Conservation (phyloP, 306 rosid species). For the Purshia tridentata region DNA sequence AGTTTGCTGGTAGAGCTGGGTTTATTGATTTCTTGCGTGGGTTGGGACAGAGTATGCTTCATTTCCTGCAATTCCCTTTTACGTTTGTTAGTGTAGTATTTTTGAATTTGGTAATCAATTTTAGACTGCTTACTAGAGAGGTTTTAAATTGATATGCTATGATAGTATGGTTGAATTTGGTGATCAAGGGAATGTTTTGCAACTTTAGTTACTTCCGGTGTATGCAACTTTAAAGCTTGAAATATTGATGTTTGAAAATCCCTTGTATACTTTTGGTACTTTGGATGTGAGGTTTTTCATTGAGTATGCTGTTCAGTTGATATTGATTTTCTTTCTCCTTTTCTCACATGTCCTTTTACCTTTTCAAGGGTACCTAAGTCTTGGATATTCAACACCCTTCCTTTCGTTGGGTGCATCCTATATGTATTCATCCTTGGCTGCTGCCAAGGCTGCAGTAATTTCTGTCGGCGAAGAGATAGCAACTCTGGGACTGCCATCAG, state of each 20-base stretch:
- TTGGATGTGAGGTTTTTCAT: neutral
- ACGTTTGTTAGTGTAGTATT: neutral
- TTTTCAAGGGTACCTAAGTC: conserved; percentile 71
- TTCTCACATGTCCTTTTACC: neutral
- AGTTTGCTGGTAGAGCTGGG: conserved; percentile 94
- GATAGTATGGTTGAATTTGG: neutral
- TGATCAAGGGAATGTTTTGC: neutral
- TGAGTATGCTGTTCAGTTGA: neutral
- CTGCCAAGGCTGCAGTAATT: conserved; percentile 95
- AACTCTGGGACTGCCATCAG: conserved; percentile 71
- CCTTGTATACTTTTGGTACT: neutral
- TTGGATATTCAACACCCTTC: conserved; percentile 96
- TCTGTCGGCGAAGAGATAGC: conserved; percentile 95
- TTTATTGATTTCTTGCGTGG: conserved; percentile 78
- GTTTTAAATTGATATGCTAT: too few relatives aligned
- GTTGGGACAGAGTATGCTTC: conserved; percentile 73
- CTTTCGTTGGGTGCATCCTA: conserved; percentile 89
- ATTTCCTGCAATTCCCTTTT: neutral
- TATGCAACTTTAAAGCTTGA: neutral
- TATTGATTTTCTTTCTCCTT: conserved; percentile 9
- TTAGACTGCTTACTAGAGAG: too few relatives aligned
- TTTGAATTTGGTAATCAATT: neutral
- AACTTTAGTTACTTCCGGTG: neutral
- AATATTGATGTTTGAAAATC: neutral
- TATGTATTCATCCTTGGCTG: conserved; percentile 91